Evolutionary conservation across 371 early-diverging fungal species (phyloP).

Genomic region (Mucor piriformis): DNA sequence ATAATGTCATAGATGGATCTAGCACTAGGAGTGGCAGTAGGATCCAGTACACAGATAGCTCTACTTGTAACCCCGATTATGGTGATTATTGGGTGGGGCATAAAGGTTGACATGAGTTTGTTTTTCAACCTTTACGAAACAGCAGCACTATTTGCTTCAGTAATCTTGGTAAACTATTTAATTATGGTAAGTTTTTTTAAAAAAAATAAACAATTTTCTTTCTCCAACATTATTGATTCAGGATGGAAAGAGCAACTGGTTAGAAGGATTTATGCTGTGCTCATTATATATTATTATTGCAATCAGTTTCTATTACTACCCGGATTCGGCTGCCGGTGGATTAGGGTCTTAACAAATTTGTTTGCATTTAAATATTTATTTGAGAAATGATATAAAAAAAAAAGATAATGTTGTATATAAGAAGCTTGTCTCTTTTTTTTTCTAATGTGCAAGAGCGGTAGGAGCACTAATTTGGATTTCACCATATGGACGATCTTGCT

Average conservation of each 20-base stretch:
- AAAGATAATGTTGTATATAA: not conserved
- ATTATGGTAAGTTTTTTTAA: constrained; percentile 64
- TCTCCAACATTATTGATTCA: constrained; percentile 37
- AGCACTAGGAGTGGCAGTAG: constrained; percentile 84
- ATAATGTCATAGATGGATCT: constrained; percentile 81
- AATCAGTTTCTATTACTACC: constrained; percentile 76
- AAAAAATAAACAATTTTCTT: not conserved
- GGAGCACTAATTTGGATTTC: constrained; percentile 72
- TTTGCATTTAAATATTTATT: not conserved
- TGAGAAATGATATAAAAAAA: not conserved
- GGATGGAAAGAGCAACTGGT: constrained; percentile 82
- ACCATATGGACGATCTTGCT: constrained; percentile 82
- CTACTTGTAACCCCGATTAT: constrained; percentile 87
- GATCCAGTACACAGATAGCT: constrained; percentile 89
- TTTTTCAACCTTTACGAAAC: constrained; percentile 84
- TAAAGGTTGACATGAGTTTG: constrained; percentile 74
- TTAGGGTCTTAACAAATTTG: not conserved
- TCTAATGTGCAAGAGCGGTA: constrained; percentile 10
- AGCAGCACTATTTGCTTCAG: constrained; percentile 77
- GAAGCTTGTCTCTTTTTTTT: not conserved
- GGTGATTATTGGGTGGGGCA: constrained; percentile 89
- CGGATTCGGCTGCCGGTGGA: constrained; percentile 31
- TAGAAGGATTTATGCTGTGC: constrained; percentile 85
- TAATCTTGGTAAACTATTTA: constrained; percentile 82
- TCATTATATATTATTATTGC: constrained; percentile 76